Base-by-base conservation (phyloP, 2,329 filamentous ascomycete species). In the Clarireedia homoeocarpa region DNA sequence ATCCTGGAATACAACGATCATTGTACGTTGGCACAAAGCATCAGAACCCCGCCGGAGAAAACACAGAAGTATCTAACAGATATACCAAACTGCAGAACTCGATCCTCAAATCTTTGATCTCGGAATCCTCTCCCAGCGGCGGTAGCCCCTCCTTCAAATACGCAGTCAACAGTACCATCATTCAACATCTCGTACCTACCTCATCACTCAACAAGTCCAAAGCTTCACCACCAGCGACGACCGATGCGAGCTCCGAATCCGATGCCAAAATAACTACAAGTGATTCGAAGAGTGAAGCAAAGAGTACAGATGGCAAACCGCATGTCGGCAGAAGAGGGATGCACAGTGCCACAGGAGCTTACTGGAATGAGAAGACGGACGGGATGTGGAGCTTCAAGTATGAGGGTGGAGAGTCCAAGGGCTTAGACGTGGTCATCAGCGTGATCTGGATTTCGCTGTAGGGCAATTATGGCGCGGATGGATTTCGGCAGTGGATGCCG, bases 131-230 rank as follows among this genome's bases (percentile, higher is more conserved):
- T 17, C 78, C 82, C 17, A 44, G 7, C 15, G 75, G 77, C 59
- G 73, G 77, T 27, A 75, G 81, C 26, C 86, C 88, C 5, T 73
- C 77, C 15, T 96, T 85, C 82, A 97, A 97, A 74, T 97, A 92
- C 75, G 89, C 91, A 65, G 91, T 95, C 75, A 97, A 96, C 80
- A 95, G 89, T 77, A 97, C 92, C 63, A 96, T 97, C 70, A 95
- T 97, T 65, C 92, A 99, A 77, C 92, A 97, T 76, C 78, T 92
- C 36, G 82, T 86, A 20, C 82, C 86, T 54, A 85, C 82, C 12
- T 81, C 82, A 30, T 75, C 81, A 55, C 75, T 84, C 51, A 85
- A 82, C 74, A 83, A 82, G 73, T 70, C 81, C 63, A 80, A 60
- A 76, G 48, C 61, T 26, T 44, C 51, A 38, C 48, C 77, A 59